phyloP scores from a whole-genome alignment of 257 asterid genomes.

The Ligustrum vulgare region DNA sequence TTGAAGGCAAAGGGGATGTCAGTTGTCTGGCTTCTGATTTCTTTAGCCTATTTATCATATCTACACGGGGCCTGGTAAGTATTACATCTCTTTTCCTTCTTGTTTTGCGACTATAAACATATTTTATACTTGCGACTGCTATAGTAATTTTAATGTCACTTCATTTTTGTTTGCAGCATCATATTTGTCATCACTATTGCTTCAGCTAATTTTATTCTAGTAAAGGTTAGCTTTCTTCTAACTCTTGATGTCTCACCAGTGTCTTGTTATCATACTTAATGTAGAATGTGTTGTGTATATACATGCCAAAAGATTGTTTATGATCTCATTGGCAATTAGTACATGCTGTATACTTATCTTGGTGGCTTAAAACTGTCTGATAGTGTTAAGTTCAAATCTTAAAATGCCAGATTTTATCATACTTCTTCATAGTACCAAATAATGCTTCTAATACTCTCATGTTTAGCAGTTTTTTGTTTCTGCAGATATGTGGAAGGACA shows the following conservation, averaged over 20 bases:
- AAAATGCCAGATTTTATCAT: constrained; percentile 5
- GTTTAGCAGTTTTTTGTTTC: constrained; percentile 46
- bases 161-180: constrained; percentile 54
- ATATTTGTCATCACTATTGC: constrained; percentile 65
- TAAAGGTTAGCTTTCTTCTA: constrained; percentile 63
- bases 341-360: not conserved
- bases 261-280: constrained; percentile 11
- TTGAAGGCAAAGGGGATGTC: constrained; percentile 89
- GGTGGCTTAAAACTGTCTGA: constrained; percentile 18
- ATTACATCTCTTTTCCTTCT: constrained; percentile 2
- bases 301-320: constrained; percentile 12
- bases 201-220: constrained; percentile 75
- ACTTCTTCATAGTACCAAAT: constrained; percentile 3
- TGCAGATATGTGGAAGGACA: constrained; percentile 82
- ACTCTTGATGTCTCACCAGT: constrained; percentile 17
- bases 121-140: constrained; percentile 21
- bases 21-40: constrained; percentile 64
- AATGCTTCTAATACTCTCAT: constrained; percentile 40
- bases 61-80: constrained; percentile 92
- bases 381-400: constrained; percentile 4
- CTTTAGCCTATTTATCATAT: constrained; percentile 63
- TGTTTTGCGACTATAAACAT: constrained; percentile 12
- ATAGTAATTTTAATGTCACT: constrained; percentile 22
- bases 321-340: not conserved
- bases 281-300: not conserved